Evolutionary conservation across 495 filamentous ascomycete genomes (phyloP), one percentile per base, ranked within the genome.

Genomic region (Thermothielavioides terrestris): DNA sequence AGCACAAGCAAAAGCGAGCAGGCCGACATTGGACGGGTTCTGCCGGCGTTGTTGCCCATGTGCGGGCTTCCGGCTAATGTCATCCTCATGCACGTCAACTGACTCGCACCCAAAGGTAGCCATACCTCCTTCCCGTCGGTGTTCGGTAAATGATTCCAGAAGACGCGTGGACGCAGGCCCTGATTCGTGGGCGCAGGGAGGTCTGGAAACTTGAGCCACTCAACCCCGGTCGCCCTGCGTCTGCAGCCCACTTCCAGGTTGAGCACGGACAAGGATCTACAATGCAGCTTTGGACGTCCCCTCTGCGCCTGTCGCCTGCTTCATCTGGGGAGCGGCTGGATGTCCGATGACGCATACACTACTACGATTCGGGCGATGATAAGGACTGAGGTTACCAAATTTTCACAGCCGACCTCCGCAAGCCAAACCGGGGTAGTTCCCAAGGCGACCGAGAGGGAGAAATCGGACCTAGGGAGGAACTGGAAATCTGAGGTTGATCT

Each of bases 221-320:
- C 50, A 39, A 56, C 53, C 59, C 60, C 32, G 53, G 57, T 61
- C 60, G 50, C n/a, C n/a, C 43, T 58, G 46, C 60, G 42, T 59
- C 60, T 10, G 58, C 58, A 59, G 46, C 60, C 50, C 50, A 52
- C 28, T 52, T 27, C n/a, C n/a, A n/a, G n/a, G n/a, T n/a, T 45
- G 53, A 55, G 57, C 54, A 61, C 60, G 22, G 60, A 66, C 63
- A 60, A 51, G 55, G 63, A 62, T 66, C 59, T 54, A 54, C 61
- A 48, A 50, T 54, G 57, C 62, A 64, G 53, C 38, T 34, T 28
- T 52, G 47, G 46, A 50, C 57, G 36, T 44, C 49, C 49, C 54
- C 50, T 60, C 60, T 54, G 62, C 61, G 58, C n/a, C n/a, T n/a
- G n/a, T n/a, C n/a, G n/a, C n/a, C n/a, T n/a, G n/a, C n/a, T n/a